These are phyloP conservation scores for Marasmius oreades DNA, from an alignment of 1,284 basidiomycete genomes.

Conservation along the genomic window DNA sequence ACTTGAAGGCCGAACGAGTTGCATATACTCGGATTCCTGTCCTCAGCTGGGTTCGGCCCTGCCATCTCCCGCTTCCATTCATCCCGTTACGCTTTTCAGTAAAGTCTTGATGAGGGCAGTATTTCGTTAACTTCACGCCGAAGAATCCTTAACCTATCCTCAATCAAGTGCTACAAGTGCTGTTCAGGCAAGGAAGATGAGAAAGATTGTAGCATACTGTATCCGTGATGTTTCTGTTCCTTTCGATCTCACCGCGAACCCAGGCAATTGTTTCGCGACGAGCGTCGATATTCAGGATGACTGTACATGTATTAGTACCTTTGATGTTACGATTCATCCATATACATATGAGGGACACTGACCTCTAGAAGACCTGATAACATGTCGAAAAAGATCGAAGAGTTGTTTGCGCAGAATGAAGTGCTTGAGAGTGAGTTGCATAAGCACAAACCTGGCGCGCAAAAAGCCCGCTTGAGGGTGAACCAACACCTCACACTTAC, in stretches of 20 bases:
- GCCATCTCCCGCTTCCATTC: background rate
- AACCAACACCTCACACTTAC: background rate
- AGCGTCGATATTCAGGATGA: slow-evolving; percentile 54
- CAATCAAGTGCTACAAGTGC: slow-evolving; percentile 38
- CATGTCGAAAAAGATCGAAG: slow-evolving; percentile 58
- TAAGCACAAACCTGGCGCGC: slow-evolving; percentile 10
- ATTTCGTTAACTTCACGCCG: slow-evolving; percentile 56
- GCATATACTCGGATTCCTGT: too few species aligned
- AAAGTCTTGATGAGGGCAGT: slow-evolving; percentile 23
- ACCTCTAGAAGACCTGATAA: slow-evolving; percentile 69
- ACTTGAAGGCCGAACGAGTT: too few species aligned
- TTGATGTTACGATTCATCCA: slow-evolving; percentile 12
- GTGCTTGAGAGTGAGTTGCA: slow-evolving; percentile 58
- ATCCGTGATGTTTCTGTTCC: slow-evolving; percentile 54
- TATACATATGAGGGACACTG: slow-evolving; percentile 12
- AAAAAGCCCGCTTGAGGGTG: slow-evolving; percentile 1
- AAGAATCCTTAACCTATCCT: slow-evolving; percentile 44
- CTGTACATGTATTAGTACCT: slow-evolving; percentile 40
- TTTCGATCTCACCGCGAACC: slow-evolving; percentile 71
- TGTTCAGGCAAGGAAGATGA: slow-evolving; percentile 23
- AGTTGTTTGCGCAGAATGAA: slow-evolving; percentile 66
- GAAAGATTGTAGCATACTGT: slow-evolving; percentile 35
- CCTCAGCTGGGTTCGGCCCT: too few species aligned
- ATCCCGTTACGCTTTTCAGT: background rate
- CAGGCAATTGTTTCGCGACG: slow-evolving; percentile 65